Evolutionary conservation across 495 filamentous ascomycete species (phyloP).

Genomic region (Podospora pseudocomata): DNA sequence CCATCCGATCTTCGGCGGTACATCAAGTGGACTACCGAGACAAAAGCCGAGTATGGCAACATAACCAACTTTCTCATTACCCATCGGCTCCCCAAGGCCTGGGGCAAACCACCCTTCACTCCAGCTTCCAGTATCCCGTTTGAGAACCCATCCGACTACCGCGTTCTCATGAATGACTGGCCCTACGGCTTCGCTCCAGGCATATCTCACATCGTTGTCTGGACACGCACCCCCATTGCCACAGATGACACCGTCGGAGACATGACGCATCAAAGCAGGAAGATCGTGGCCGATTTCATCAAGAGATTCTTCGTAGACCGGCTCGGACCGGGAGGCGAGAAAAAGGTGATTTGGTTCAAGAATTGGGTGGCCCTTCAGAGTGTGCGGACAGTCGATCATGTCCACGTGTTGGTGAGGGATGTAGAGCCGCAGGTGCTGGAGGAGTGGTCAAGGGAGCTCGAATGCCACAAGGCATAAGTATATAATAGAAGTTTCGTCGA

Average conservation of each 20-base stretch:
- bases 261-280: constrained; percentile 63
- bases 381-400: constrained; percentile 71
- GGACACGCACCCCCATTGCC: constrained; percentile 56
- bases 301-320: constrained; percentile 59
- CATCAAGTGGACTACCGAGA: constrained; percentile 69
- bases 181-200: constrained; percentile 72
- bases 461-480: constrained; percentile 30
- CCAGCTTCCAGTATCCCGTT: constrained; percentile 59
- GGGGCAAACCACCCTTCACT: constrained; percentile 57
- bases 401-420: constrained; percentile 59
- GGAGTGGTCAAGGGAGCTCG: constrained; percentile 54
- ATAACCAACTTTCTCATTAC: constrained; percentile 73
- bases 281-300: constrained; percentile 63
- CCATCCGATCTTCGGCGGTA: constrained; percentile 84
- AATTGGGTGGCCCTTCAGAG: constrained; percentile 90
- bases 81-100: constrained; percentile 61
- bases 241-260: constrained; percentile 61
- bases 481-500: constrained; percentile 5
- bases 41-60: constrained; percentile 67
- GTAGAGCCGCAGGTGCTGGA: constrained; percentile 56
- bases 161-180: constrained; percentile 85
- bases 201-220: constrained; percentile 70
- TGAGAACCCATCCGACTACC: constrained; percentile 64
- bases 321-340: constrained; percentile 48
- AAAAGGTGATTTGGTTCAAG: constrained; percentile 85